Evolutionary conservation across 2,329 filamentous ascomycete species (phyloP), one percentile per base, ranked within the genome.

Genomic region (Colletotrichum sp.): DNA sequence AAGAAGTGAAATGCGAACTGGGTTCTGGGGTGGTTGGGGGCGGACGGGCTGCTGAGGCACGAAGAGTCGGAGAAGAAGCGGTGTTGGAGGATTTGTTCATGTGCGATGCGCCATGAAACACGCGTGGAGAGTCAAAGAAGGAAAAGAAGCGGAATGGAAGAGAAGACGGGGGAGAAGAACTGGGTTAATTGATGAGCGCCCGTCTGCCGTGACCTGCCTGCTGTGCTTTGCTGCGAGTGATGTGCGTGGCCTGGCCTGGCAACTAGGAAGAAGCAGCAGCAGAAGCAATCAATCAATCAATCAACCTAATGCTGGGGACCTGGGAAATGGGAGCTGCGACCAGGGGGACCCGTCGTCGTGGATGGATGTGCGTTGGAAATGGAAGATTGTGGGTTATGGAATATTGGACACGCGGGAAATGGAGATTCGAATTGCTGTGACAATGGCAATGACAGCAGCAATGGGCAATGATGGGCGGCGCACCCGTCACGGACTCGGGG

Each of bases 61-160:
- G 30, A 72, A 44, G 39, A 73, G 73, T 76, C 57, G 34, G 73
- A 72, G 73, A 68, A 73, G 69, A 36, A 16, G 36, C 21, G 7
- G 59, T 28, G 57, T 66, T 57, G 69, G n/a, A 39, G 52, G 15
- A 55, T 36, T 44, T 16, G 36, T 62, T 72, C 44, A 67, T 75
- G 72, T 57, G 39, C 55, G 34, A 30, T 21, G n/a, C 59, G 32
- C 69, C 63, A 62, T 67, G 55, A 72, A 72, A 72, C 69, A 44
- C 36, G 26, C 62, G 69, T 64, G 63, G 39, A 59, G 55, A 63
- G 63, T 30, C 32, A 36, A 36, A 59, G 63, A 75, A 68, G 72
- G 72, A 72, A 63, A 72, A 59, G 55, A 75, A 60, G 60, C 60
- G 52, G 68, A 59, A 71, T 71, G 34, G 68, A 62, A 75, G 59